phyloP scores from a whole-genome alignment of 75 land plant genomes.

The Chamaecyparis obtusa region DNA sequence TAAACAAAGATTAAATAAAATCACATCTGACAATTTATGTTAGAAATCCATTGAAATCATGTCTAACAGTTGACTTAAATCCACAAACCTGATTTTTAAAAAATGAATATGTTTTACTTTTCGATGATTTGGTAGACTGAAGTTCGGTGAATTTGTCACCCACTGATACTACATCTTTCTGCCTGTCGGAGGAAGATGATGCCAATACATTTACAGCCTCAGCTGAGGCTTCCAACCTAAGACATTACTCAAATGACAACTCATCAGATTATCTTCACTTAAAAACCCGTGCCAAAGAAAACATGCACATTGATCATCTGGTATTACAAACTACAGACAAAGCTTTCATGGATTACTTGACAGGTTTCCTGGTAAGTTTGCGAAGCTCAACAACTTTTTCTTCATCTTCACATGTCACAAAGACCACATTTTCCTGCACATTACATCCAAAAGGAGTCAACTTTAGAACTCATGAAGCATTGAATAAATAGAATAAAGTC shows the following conservation, averaged over 20 bases:
- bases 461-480: neutral
- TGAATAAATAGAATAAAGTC: neutral
- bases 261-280: neutral
- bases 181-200: constrained; percentile 13
- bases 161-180: constrained; percentile 10
- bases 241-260: neutral
- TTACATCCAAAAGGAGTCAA: neutral
- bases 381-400: constrained; percentile 60
- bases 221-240: constrained; percentile 75
- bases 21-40: too few relatives aligned
- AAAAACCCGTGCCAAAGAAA: neutral
- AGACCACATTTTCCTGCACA: constrained; percentile 92
- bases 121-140: neutral
- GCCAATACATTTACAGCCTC: constrained; percentile 50
- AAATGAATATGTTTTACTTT: neutral
- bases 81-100: constrained; percentile 3
- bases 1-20: neutral
- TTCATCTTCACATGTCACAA: constrained; percentile 98
- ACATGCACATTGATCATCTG: neutral
- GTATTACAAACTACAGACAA: neutral
- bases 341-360: constrained; percentile 38
- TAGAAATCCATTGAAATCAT: too few relatives aligned
- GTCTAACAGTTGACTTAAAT: neutral
- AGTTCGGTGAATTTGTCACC: neutral
- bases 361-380: constrained; percentile 45